These are phyloP conservation scores for Tremellales sp. DNA, from an alignment of 1,284 basidiomycete genomes.

Conservation along the genomic window DNA sequence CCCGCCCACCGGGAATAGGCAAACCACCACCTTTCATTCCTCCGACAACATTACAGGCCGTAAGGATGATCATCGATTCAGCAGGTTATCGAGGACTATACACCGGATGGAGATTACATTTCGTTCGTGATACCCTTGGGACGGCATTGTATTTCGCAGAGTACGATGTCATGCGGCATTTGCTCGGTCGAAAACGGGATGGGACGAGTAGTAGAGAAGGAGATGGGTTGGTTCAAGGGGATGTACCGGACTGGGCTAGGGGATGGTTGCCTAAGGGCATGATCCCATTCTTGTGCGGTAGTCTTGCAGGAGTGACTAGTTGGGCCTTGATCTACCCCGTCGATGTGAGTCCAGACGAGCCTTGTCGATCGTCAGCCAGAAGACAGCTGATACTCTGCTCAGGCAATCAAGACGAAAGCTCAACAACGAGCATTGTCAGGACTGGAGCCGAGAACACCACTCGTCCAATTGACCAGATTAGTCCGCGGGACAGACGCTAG, in stretches of 20 bases:
- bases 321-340: conserved; percentile 50
- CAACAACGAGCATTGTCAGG: conserved; percentile 45
- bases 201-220: conserved; percentile 9
- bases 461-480: conserved; percentile 38
- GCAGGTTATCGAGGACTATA: conserved; percentile 37
- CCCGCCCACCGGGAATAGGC: background rate
- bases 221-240: conserved; percentile 28
- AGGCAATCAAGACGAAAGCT: conserved; percentile 38
- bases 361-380: background rate
- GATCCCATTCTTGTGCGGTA: conserved; percentile 47
- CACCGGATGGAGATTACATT: conserved; percentile 42
- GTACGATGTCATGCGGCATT: conserved; percentile 47
- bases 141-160: conserved; percentile 49
- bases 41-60: conserved; percentile 42
- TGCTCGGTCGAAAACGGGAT: conserved; percentile 29
- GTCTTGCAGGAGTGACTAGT: conserved; percentile 45
- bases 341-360: conserved; percentile 37
- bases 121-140: conserved; percentile 46
- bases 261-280: conserved; percentile 35
- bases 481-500: conserved; percentile 41
- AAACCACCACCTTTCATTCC: conserved; percentile 20
- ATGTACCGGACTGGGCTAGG: conserved; percentile 44
- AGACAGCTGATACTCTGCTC: conserved; percentile 5
- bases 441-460: conserved; percentile 36
- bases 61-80: conserved; percentile 32